Evolutionary conservation across 805 yeast species (phyloP).

Genomic region (Priceomyces haplophilus): DNA sequence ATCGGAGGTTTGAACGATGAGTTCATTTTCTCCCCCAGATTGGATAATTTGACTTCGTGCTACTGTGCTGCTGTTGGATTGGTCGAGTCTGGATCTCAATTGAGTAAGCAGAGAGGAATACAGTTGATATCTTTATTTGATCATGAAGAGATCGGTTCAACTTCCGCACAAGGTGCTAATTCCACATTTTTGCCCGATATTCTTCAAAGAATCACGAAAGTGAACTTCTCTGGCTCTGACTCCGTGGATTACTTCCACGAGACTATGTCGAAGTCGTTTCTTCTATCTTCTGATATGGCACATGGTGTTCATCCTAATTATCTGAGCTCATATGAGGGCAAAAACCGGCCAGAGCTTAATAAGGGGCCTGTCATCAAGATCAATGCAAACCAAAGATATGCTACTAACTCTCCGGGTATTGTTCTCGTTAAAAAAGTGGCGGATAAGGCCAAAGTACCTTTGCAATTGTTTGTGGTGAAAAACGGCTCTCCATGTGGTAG

Average conservation of each 20-base stretch:
- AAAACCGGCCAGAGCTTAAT: constrained; percentile 79
- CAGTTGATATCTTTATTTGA: constrained; percentile 82
- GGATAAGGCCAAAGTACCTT: constrained; percentile 63
- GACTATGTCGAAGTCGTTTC: constrained; percentile 72
- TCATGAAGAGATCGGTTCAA: constrained; percentile 94
- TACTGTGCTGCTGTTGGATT: constrained; percentile 75
- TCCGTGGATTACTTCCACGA: constrained; percentile 40
- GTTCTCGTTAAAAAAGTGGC: constrained; percentile 75
- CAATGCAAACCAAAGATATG: constrained; percentile 93
- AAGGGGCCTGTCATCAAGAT: constrained; percentile 90
- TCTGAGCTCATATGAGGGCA: constrained; percentile 65
- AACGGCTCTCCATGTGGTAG: constrained; percentile 95
- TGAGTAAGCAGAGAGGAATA: constrained; percentile 53
- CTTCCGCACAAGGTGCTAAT: constrained; percentile 95
- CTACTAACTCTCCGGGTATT: constrained; percentile 89
- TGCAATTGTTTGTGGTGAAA: constrained; percentile 89
- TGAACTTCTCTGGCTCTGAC: constrained; percentile 18
- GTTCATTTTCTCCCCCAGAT: constrained; percentile 85
- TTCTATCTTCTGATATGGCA: constrained; percentile 92
- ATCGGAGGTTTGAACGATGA: constrained; percentile 90
- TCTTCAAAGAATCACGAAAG: constrained; percentile 58
- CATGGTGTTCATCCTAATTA: constrained; percentile 97
- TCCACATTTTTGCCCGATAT: constrained; percentile 85
- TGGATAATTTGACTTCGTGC: constrained; percentile 88
- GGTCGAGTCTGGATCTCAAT: constrained; percentile 46